A percentile compares a stretch with the other conserved stretches of the same genome.
Conservation (phyloP, 148 eudicot species). For the Rhododendron mucronatum region DNA sequence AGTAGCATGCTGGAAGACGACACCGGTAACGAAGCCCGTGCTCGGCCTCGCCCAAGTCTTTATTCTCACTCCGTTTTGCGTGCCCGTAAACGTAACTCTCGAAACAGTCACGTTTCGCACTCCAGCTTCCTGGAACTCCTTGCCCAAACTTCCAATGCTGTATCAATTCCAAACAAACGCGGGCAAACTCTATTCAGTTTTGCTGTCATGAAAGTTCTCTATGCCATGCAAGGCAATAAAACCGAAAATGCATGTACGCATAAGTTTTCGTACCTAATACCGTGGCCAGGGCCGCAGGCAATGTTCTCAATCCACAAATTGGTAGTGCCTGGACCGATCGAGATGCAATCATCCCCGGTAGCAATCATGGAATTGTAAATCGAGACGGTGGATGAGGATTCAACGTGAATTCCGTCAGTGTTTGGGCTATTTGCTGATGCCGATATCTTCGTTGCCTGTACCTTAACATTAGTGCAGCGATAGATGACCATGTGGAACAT, state of each 20-base stretch:
- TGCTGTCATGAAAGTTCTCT: background rate
- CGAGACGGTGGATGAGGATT: slow-evolving; percentile 10
- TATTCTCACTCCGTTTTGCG: slow-evolving; percentile 50
- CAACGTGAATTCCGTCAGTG: slow-evolving; percentile 57
- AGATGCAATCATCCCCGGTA: slow-evolving; percentile 67
- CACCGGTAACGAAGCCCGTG: slow-evolving; percentile 19
- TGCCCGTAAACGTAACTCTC: slow-evolving; percentile 20
- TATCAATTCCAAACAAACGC: background rate
- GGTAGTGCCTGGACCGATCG: slow-evolving; percentile 36
- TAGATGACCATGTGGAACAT: slow-evolving; percentile 37
- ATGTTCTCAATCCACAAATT: slow-evolving; percentile 36
- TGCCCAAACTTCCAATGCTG: slow-evolving; percentile 56
- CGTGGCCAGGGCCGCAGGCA: slow-evolving; percentile 62
- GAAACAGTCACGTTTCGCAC: slow-evolving; percentile 50
- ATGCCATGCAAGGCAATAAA: background rate
- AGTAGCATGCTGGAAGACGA: slow-evolving; percentile 28
- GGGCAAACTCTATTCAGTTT: background rate
- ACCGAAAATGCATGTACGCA: background rate
- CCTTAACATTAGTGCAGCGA: slow-evolving; percentile 24
- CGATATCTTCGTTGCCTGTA: slow-evolving; percentile 20
- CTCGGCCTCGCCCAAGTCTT: slow-evolving; percentile 43
- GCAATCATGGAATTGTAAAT: slow-evolving; percentile 22
- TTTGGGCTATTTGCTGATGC: slow-evolving; percentile 46
- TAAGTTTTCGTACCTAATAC: slow-evolving; percentile 47
- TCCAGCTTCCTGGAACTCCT: slow-evolving; percentile 21